These are phyloP conservation scores for Pseudocercospora crystallina DNA, from an alignment of 2,329 filamentous ascomycete genomes.

Conservation along the genomic window DNA sequence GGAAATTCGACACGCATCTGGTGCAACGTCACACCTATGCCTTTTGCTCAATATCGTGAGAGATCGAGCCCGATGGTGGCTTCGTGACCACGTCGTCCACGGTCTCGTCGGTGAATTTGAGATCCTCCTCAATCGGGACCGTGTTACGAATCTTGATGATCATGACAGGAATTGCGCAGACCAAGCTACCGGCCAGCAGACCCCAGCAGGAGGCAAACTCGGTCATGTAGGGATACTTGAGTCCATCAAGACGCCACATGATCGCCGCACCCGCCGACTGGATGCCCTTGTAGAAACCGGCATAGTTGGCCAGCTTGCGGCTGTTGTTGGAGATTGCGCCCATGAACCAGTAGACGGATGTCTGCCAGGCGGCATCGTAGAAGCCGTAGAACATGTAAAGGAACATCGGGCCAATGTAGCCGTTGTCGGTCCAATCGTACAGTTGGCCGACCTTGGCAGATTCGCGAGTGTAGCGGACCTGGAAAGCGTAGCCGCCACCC, in stretches of 20 bases:
- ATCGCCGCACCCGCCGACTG: slow-evolving; percentile 84
- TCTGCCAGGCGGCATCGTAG: slow-evolving; percentile 89
- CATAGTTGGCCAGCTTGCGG: slow-evolving; percentile 87
- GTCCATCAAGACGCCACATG: slow-evolving; percentile 68
- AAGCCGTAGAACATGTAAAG: slow-evolving; percentile 89
- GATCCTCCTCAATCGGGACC: slow-evolving; percentile 76
- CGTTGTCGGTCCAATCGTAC: slow-evolving; percentile 66
- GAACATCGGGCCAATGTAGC: slow-evolving; percentile 78
- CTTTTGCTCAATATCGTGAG: slow-evolving; percentile 14
- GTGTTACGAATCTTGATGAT: slow-evolving; percentile 77
- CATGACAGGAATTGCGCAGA: slow-evolving; percentile 78
- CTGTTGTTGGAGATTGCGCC: slow-evolving; percentile 89
- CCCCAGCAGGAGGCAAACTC: slow-evolving; percentile 77
- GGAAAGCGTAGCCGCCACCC: slow-evolving; percentile 80
- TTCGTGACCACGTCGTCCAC: slow-evolving; percentile 62
- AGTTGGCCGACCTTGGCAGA: slow-evolving; percentile 29
- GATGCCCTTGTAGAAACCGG: slow-evolving; percentile 86
- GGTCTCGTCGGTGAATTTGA: slow-evolving; percentile 83
- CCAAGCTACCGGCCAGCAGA: slow-evolving; percentile 68
- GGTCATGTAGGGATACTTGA: slow-evolving; percentile 63
- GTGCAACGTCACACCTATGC: slow-evolving; percentile 15
- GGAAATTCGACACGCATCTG: slow-evolving; percentile 8
- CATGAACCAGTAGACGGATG: slow-evolving; percentile 93
- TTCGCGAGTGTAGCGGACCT: slow-evolving; percentile 58
- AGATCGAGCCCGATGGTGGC: slow-evolving; percentile 14